A percentile compares a stretch with the other conserved stretches of the same genome.
These are phyloP conservation scores for Chlorella ohadii DNA, from an alignment of 139 green algal species.

Conservation along the genomic window DNA sequence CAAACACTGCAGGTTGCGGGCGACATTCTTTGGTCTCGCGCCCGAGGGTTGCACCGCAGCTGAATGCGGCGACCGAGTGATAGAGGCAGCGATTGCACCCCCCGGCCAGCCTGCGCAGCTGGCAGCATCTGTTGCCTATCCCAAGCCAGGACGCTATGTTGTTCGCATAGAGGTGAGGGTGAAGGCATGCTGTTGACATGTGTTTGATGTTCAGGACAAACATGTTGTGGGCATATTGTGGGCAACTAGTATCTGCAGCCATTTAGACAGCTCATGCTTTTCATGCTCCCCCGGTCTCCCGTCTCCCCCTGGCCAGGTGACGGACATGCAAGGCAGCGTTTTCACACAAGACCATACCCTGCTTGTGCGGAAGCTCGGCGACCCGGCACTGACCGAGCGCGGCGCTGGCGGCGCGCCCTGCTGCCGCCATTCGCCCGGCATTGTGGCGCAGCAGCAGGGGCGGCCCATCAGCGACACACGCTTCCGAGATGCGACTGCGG, in stretches of 20 bases:
- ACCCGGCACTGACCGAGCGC: conserved; percentile 1
- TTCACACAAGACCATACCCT: conserved; percentile 44
- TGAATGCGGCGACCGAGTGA: not conserved
- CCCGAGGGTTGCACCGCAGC: not conserved
- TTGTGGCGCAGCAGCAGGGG: conserved; percentile 57
- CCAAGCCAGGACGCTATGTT: conserved; percentile 48
- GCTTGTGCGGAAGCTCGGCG: conserved; percentile 64
- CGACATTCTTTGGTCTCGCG: conserved; percentile 5
- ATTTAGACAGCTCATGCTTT: too few species aligned
- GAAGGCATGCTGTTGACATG: too few species aligned
- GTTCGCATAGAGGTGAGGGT: conserved; percentile 46
- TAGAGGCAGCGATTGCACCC: not conserved
- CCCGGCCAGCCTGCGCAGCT: not conserved
- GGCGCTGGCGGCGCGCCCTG: not conserved
- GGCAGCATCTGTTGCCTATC: not conserved
- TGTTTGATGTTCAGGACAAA: too few species aligned
- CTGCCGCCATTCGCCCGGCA: conserved; percentile 13
- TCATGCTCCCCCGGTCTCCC: too few species aligned
- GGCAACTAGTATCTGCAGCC: too few species aligned
- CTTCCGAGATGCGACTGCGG: conserved; percentile 41
- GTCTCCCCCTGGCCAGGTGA: conserved; percentile 9
- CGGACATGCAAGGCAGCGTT: conserved; percentile 6
- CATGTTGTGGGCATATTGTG: too few species aligned
- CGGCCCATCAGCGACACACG: conserved; percentile 50
- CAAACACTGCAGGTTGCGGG: conserved; percentile 5